A percentile compares a stretch with the other conserved stretches of the same genome.
phyloP scores from a whole-genome alignment of 805 yeast species.

The Danielia oregonensis region DNA sequence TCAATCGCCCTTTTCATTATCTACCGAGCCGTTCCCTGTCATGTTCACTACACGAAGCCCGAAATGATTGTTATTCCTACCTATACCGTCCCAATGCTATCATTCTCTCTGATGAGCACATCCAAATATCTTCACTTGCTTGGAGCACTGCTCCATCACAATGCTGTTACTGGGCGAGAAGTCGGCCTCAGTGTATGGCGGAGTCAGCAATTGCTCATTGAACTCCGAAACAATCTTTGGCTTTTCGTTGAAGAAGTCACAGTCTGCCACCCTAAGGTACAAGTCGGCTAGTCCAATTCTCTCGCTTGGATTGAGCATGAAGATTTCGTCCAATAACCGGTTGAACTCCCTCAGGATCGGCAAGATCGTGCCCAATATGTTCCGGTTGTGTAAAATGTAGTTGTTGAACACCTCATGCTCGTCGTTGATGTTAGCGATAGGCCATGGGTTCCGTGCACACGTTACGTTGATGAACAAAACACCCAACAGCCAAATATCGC shows the following conservation, averaged over 20 bases:
- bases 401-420: slow-evolving; percentile 60
- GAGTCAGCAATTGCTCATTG: slow-evolving; percentile 18
- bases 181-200: slow-evolving; percentile 13
- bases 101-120: too few relatives aligned
- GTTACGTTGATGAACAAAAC: slow-evolving; percentile 75
- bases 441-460: slow-evolving; percentile 89
- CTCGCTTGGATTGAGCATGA: slow-evolving; percentile 46
- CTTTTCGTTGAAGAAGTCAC: slow-evolving; percentile 33
- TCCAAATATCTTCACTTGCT: slow-evolving; percentile 7
- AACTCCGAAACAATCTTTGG: background rate
- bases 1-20: too few relatives aligned
- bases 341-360: slow-evolving; percentile 69
- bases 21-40: too few relatives aligned
- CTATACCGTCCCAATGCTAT: too few relatives aligned
- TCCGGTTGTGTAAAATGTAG: slow-evolving; percentile 49
- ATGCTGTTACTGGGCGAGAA: slow-evolving; percentile 9
- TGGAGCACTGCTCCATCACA: slow-evolving; percentile 10
- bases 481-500: slow-evolving; percentile 87
- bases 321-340: slow-evolving; percentile 43
- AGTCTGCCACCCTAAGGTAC: slow-evolving; percentile 31
- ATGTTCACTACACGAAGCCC: too few relatives aligned
- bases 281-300: slow-evolving; percentile 41
- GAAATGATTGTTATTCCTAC: too few relatives aligned
- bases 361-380: slow-evolving; percentile 58
- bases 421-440: slow-evolving; percentile 60